phyloP scores from a whole-genome alignment of 306 rosid species.

The Lathyrus oleraceus region DNA sequence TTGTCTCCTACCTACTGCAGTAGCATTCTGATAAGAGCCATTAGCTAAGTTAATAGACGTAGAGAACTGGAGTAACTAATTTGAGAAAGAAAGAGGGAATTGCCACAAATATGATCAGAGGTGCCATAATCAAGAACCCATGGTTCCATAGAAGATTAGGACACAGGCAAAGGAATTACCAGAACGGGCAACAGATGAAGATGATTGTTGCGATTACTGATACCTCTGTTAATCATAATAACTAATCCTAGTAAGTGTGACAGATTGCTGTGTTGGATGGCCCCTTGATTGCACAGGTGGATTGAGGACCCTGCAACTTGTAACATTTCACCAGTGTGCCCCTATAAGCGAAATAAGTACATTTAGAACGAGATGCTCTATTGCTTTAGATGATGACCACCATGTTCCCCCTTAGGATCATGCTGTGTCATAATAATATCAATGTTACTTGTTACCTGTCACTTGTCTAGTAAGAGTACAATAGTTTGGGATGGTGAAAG shows the following conservation, averaged over 20 bases:
- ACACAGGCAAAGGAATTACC: no score
- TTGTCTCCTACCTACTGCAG: no score
- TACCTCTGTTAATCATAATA: neutral
- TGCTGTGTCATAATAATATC: neutral
- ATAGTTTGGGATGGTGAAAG: conserved; percentile 17
- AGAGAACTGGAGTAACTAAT: no score
- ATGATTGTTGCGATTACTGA: no score
- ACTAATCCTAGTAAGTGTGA: neutral
- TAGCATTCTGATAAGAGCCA: no score
- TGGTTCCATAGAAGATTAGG: no score
- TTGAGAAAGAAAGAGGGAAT: no score
- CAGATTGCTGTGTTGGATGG: neutral
- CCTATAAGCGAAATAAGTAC: neutral
- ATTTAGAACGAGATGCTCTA: neutral
- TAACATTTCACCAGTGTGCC: neutral
- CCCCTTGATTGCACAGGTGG: neutral
- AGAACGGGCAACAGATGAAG: no score
- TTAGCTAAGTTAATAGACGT: no score
- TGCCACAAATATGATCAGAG: no score
- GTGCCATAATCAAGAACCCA: no score
- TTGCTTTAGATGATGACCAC: neutral
- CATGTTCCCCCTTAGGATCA: neutral
- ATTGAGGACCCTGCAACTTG: neutral
- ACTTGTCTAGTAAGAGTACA: neutral
- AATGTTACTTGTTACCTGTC: neutral